These are phyloP conservation scores for Penicillium psychrosexuale DNA, from an alignment of 2,329 filamentous ascomycete genomes.

Conservation along the genomic window DNA sequence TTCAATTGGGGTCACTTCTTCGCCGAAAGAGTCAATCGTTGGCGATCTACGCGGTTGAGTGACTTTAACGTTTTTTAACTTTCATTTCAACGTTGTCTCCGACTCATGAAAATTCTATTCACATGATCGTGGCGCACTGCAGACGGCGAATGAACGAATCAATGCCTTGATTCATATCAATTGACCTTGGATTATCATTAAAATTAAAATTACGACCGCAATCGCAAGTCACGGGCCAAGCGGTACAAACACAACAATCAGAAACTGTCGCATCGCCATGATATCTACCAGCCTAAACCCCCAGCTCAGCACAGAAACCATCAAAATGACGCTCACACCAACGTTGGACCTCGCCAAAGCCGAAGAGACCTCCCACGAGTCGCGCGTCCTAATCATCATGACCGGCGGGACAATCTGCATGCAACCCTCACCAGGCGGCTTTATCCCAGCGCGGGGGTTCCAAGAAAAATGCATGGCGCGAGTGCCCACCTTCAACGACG, in stretches of 20 bases:
- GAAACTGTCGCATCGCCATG: neutral
- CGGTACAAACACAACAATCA: neutral
- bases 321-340: slow-evolving; percentile 25
- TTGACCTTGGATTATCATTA: neutral
- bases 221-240: neutral
- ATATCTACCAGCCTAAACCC: neutral
- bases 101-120: neutral
- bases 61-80: neutral
- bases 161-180: slow-evolving; percentile 1
- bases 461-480: slow-evolving; percentile 78
- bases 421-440: slow-evolving; percentile 74
- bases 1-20: slow-evolving; percentile 3
- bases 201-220: neutral
- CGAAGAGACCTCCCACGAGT: slow-evolving; percentile 57
- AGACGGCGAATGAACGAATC: neutral
- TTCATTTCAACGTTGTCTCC: neutral
- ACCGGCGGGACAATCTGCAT: slow-evolving; percentile 84
- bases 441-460: slow-evolving; percentile 77
- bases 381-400: slow-evolving; percentile 82
- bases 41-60: neutral
- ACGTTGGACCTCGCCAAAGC: slow-evolving; percentile 20
- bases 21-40: slow-evolving; percentile 6
- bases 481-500: slow-evolving; percentile 81
- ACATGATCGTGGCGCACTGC: slow-evolving; percentile 2
- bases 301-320: neutral